Evolutionary conservation across 345 rosid species (phyloP).

Genomic region (Citrus maxima): DNA sequence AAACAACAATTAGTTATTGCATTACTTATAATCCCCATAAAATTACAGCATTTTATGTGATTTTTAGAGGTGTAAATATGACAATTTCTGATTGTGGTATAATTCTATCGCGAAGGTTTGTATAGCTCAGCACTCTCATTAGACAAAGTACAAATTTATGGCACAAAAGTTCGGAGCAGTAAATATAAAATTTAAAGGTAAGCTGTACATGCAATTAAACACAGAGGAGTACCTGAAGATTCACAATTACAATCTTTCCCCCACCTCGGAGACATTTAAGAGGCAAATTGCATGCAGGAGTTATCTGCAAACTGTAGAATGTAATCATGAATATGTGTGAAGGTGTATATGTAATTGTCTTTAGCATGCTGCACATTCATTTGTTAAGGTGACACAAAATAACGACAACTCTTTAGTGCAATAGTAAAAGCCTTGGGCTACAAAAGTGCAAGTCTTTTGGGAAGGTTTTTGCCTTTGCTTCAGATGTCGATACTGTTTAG

Average conservation of each 20-base stretch:
- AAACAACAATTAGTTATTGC: background rate
- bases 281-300: constrained; percentile 99
- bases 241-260: constrained; percentile 89
- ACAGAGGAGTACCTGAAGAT: constrained; percentile 70
- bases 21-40: background rate
- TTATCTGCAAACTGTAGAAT: constrained; percentile 89
- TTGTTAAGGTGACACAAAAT: background rate
- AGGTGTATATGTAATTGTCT: background rate
- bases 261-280: constrained; percentile 85
- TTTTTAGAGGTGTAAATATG: background rate
- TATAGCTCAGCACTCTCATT: background rate
- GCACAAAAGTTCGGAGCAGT: background rate
- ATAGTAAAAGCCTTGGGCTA: background rate
- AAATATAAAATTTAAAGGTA: background rate
- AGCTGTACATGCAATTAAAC: background rate
- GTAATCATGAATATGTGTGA: constrained; percentile 15
- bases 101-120: background rate
- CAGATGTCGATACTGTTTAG: no score
- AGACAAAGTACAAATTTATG: background rate
- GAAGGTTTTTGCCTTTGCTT: no score
- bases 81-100: background rate
- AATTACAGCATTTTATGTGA: background rate
- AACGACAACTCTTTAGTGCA: background rate
- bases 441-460: no score
- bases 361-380: background rate